Evolutionary conservation across 495 filamentous ascomycete genomes (phyloP).

Genomic region (Podospora comata): DNA sequence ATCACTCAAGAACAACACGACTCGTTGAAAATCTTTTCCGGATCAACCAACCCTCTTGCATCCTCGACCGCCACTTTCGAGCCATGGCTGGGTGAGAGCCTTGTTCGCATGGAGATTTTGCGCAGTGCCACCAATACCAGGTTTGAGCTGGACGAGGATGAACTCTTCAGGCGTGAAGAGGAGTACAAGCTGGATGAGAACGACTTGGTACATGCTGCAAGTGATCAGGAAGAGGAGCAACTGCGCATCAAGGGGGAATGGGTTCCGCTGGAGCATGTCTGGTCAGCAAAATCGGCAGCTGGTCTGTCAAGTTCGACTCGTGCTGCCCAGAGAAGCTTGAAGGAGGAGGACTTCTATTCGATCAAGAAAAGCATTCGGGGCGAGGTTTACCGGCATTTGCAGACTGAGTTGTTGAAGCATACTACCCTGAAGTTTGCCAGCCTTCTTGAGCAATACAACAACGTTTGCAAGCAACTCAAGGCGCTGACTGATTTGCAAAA

Average conservation of each 20-base stretch:
- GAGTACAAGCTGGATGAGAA: slow-evolving; percentile 41
- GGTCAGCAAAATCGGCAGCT: slow-evolving; percentile 34
- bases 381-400: slow-evolving; percentile 42
- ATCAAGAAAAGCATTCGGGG: slow-evolving; percentile 35
- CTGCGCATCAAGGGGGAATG: slow-evolving; percentile 34
- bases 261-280: slow-evolving; percentile 34
- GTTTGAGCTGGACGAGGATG: slow-evolving; percentile 30
- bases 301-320: slow-evolving; percentile 16
- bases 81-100: slow-evolving; percentile 59
- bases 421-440: slow-evolving; percentile 25
- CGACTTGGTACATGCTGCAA: slow-evolving; percentile 37
- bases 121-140: slow-evolving; percentile 20
- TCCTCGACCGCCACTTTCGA: slow-evolving; percentile 35
- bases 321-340: slow-evolving; percentile 16
- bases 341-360: slow-evolving; percentile 31
- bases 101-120: slow-evolving; percentile 28
- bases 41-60: slow-evolving; percentile 28
- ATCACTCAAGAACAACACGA: slow-evolving; percentile 60
- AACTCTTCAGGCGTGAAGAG: slow-evolving; percentile 21
- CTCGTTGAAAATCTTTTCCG: slow-evolving; percentile 52
- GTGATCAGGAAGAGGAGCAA: slow-evolving; percentile 41
- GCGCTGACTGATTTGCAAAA: slow-evolving; percentile 34
- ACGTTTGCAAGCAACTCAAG: slow-evolving; percentile 36
- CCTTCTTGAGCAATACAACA: slow-evolving; percentile 28
- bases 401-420: slow-evolving; percentile 31